Conservation (phyloP, 805 yeast genomes). For the Hanseniaspora guilliermondii region DNA sequence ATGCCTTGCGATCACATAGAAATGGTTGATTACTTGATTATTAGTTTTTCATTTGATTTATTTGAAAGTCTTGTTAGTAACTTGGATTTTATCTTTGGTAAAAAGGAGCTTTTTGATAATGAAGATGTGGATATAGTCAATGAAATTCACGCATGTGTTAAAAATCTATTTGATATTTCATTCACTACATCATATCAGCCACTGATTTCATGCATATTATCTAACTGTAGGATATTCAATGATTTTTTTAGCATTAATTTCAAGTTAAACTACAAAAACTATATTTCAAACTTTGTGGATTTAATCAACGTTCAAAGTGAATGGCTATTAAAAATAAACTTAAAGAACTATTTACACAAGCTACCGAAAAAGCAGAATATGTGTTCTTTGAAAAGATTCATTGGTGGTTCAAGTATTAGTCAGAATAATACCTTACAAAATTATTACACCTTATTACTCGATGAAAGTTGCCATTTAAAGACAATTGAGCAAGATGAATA, state of each 20-base stretch:
- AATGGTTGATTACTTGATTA: slow-evolving; percentile 38
- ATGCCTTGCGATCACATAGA: slow-evolving; percentile 33
- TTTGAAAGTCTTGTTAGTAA: slow-evolving; percentile 36
- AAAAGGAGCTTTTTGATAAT: neutral
- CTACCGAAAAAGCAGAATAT: slow-evolving; percentile 8
- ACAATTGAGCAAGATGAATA: neutral
- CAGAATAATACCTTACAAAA: neutral
- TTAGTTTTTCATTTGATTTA: slow-evolving; percentile 43
- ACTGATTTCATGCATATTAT: neutral
- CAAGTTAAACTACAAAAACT: neutral
- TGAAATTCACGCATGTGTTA: neutral
- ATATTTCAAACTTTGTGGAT: neutral
- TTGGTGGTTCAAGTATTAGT: neutral
- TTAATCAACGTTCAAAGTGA: slow-evolving; percentile 5
- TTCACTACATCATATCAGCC: slow-evolving; percentile 14
- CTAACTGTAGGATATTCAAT: neutral
- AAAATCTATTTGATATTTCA: neutral
- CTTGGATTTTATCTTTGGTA: slow-evolving; percentile 16
- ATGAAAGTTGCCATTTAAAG: neutral
- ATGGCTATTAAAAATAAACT: slow-evolving; percentile 10
- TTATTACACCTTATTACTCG: neutral
- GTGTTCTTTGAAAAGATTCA: slow-evolving; percentile 1
- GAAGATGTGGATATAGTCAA: neutral
- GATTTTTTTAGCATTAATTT: slow-evolving; percentile 1
- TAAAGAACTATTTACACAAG: slow-evolving; percentile 10